Evolutionary conservation across 2,329 filamentous ascomycete genomes (phyloP), one percentile per base, ranked within the genome.

Genomic region (Diplodia sapinea): DNA sequence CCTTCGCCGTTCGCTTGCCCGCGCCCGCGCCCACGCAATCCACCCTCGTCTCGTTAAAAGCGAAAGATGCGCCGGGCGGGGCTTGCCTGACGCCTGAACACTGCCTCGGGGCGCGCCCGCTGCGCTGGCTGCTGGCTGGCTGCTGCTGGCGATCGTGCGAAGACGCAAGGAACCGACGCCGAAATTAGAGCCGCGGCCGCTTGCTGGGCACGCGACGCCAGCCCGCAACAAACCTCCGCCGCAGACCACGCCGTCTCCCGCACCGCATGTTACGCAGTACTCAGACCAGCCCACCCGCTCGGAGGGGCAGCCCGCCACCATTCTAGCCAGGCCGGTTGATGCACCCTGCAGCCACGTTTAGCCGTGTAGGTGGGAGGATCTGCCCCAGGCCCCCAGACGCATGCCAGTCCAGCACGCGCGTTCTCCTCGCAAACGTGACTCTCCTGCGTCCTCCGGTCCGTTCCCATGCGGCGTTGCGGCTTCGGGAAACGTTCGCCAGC

Each of bases 341-440:
- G 64, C 64, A 26, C 64, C 54, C 54, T 66, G 64, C 64, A 66
- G 64, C 64, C 64, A 66, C 64, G 64, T 40, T 51, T 33, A n/a
- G 43, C 43, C n/a, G 43, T 47, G 17, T 47, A 4, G 33, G 63
- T 38, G 57, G 57, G 17, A 57, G 49, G 54, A 59, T 66, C 64
- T 66, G 52, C 64, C 23, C 40, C 54, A 49, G 20, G 64, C 40
- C 54, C 29, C 36, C 6, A 13, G 29, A 26, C 8, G 59, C 59
- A 38, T 20, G 43, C 40, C 56, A 31, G 40, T n/a, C 12, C 56
- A 59, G 36, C 55, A 26, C 33, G 56, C 38, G 20, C 20, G 9
- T 17, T 33, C 8, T 61, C 17, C 11, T 31, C n/a, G 59, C 13
- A n/a, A 38, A 33, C 17, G 59, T 38, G 43, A 29, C 26, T 40